Percentiles rank a stretch among this genome's conserved stretches.
phyloP scores from a whole-genome alignment of 805 yeast species.

The Ogataea salicorniae region DNA sequence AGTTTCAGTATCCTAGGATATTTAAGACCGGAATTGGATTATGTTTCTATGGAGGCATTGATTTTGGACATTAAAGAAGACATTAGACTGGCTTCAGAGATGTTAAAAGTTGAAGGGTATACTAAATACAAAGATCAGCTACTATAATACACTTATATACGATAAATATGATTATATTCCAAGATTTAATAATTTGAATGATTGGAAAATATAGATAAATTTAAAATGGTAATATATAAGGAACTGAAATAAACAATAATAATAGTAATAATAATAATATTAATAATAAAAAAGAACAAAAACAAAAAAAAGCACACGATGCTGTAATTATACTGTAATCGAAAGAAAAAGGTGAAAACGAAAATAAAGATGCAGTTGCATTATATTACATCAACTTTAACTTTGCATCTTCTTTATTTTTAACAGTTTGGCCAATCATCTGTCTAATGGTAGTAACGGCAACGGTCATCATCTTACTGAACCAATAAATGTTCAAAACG shows the following conservation, averaged over 20 bases:
- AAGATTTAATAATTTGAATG: no score
- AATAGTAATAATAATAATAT: no score
- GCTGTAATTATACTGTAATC: background rate
- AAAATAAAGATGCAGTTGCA: background rate
- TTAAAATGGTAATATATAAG: no score
- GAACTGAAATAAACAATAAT: no score
- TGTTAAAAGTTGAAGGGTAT: constrained; percentile 42
- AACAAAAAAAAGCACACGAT: background rate
- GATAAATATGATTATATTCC: background rate
- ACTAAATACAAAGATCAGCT: constrained; percentile 23
- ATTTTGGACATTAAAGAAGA: constrained; percentile 81
- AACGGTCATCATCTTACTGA: constrained; percentile 33
- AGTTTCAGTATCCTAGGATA: constrained; percentile 75
- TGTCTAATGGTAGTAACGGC: constrained; percentile 31
- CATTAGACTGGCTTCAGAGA: constrained; percentile 57
- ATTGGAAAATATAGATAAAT: no score
- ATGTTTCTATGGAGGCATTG: constrained; percentile 74
- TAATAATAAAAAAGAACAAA: no score
- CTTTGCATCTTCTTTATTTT: constrained; percentile 22
- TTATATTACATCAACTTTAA: constrained; percentile 26
- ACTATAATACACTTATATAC: background rate
- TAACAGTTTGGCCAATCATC: constrained; percentile 23
- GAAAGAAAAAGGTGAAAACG: background rate
- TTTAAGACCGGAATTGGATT: constrained; percentile 85
- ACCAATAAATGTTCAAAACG: constrained; percentile 33